Evolutionary conservation across 352 stramenopile species (phyloP).

Genomic region (Elongisporangium prolatum): DNA sequence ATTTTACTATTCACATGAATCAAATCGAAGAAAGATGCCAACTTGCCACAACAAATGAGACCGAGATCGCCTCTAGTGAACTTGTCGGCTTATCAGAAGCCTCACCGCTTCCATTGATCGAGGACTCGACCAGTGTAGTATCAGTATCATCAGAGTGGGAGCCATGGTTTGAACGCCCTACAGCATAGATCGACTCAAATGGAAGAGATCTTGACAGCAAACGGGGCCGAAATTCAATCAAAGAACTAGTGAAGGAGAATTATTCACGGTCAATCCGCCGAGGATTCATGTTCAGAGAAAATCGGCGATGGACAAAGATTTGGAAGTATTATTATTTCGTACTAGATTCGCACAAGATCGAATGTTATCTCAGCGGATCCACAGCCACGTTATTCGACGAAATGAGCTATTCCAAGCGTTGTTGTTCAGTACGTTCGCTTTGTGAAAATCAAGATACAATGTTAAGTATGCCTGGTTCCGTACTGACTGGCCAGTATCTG

Average conservation of each 20-base stretch:
- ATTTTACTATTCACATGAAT: no score
- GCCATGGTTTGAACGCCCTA: no score
- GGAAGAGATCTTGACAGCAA: background rate
- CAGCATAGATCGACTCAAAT: no score
- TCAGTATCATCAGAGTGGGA: no score
- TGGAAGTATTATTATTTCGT: background rate
- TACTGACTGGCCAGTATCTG: background rate
- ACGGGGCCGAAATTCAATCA: background rate
- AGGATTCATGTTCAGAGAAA: background rate
- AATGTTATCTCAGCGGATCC: background rate
- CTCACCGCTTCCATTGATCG: no score
- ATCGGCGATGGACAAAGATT: background rate
- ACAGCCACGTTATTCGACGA: background rate
- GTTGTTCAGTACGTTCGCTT: background rate
- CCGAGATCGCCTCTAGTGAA: no score
- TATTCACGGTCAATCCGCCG: background rate
- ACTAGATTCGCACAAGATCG: background rate
- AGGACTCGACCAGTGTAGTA: no score
- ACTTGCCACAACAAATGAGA: no score
- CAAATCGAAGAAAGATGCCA: no score
- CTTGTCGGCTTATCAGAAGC: no score
- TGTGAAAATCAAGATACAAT: background rate
- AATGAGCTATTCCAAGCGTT: background rate
- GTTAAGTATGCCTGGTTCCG: background rate
- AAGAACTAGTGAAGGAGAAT: background rate